Conservation (phyloP, 805 yeast genomes). For the Saturnispora bothae region DNA sequence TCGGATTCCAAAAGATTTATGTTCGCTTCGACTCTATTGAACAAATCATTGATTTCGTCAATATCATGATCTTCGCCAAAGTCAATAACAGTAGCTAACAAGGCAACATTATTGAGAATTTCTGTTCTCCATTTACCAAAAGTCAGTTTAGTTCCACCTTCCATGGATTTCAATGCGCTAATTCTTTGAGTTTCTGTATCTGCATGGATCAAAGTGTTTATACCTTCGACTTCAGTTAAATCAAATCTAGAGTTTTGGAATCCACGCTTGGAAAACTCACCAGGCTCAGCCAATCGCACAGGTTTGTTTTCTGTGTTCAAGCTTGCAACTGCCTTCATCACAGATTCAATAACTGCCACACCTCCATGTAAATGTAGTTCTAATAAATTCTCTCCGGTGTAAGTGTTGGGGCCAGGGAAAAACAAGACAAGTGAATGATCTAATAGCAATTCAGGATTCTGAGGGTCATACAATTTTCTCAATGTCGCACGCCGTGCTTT, state of each 20-base stretch:
- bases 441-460: constrained; percentile 30
- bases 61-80: constrained; percentile 91
- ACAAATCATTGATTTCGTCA: constrained; percentile 47
- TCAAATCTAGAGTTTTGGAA: constrained; percentile 78
- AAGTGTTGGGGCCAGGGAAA: constrained; percentile 67
- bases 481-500: constrained; percentile 46
- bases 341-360: constrained; percentile 64
- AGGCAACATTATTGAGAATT: constrained; percentile 57
- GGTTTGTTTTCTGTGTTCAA: constrained; percentile 37
- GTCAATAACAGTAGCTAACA: constrained; percentile 81
- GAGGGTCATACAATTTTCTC: constrained; percentile 35
- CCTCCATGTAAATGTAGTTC: constrained; percentile 96
- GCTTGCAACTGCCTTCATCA: constrained; percentile 47
- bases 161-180: constrained; percentile 62
- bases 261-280: constrained; percentile 85
- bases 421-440: constrained; percentile 70
- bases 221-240: constrained; percentile 83
- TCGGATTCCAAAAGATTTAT: constrained; percentile 35
- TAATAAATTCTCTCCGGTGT: constrained; percentile 84
- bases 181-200: constrained; percentile 84
- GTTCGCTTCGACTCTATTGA: constrained; percentile 37
- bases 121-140: constrained; percentile 59
- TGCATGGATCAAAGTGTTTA: constrained; percentile 80
- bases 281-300: constrained; percentile 80
- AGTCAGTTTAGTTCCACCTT: constrained; percentile 49